Conservation (phyloP, 352 stramenopile genomes). For the Phytophthora niederhauseri region DNA sequence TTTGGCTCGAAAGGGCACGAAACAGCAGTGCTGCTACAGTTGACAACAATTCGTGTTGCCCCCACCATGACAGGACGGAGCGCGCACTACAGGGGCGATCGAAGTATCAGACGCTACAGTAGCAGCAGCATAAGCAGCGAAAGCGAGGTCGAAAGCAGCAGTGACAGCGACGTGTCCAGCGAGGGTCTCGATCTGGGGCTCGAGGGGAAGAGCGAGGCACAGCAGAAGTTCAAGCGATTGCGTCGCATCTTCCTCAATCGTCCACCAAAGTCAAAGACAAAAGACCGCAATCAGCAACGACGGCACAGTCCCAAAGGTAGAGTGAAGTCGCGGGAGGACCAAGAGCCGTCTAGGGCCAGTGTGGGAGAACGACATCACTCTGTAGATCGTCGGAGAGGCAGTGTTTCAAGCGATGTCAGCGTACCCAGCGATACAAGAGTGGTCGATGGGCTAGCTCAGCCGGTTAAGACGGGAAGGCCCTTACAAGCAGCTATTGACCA, state of each 20-base stretch:
- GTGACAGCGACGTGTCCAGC: constrained; percentile 17
- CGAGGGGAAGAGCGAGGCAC: constrained; percentile 38
- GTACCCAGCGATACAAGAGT: background rate
- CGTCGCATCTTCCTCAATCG: constrained; percentile 75
- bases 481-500: constrained; percentile 51
- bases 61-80: constrained; percentile 18
- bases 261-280: constrained; percentile 28
- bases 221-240: constrained; percentile 57
- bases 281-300: constrained; percentile 14
- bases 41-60: constrained; percentile 2
- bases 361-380: background rate
- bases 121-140: constrained; percentile 28
- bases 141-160: constrained; percentile 21
- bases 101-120: background rate
- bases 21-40: background rate
- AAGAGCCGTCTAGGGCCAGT: background rate
- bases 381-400: background rate
- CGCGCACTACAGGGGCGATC: background rate
- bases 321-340: constrained; percentile 1
- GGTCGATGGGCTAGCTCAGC: background rate
- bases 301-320: background rate
- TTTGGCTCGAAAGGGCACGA: constrained; percentile 22
- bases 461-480: background rate
- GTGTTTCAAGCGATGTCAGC: constrained; percentile 20
- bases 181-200: constrained; percentile 28